Conservation (phyloP, 202 grass and related monocot species). For the Schoenoplectus triqueter region DNA sequence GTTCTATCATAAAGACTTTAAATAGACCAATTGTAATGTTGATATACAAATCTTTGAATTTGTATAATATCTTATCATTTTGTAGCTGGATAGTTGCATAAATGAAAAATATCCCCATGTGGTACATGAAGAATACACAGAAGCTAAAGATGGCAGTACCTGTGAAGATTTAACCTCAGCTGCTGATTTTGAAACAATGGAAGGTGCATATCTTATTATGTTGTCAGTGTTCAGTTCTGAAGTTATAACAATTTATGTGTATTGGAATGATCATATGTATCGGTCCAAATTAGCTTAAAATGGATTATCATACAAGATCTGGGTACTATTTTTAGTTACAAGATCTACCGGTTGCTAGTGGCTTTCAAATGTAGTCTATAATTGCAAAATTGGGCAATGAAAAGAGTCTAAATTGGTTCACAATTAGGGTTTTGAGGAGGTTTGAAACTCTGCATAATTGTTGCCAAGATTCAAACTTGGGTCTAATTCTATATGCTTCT, state of each 20-base stretch:
- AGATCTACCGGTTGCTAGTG: background rate
- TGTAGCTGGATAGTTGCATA: slow-evolving; percentile 58
- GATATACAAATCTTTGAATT: background rate
- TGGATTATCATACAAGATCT: background rate
- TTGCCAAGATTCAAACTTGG: background rate
- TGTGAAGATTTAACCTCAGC: slow-evolving; percentile 47
- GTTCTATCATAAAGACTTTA: slow-evolving; percentile 4
- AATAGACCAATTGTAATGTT: slow-evolving; percentile 10
- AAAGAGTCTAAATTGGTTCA: background rate
- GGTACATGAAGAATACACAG: slow-evolving; percentile 70
- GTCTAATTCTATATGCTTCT: background rate
- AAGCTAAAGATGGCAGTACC: slow-evolving; percentile 47
- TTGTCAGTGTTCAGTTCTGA: slow-evolving; percentile 33
- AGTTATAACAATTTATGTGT: slow-evolving; percentile 7
- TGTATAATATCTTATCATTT: slow-evolving; percentile 38
- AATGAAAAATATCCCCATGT: slow-evolving; percentile 85
- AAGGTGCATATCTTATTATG: slow-evolving; percentile 54
- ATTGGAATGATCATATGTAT: background rate
- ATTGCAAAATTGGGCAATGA: background rate
- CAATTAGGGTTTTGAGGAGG: background rate
- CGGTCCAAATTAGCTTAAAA: background rate
- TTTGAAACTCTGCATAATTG: background rate
- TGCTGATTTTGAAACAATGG: slow-evolving; percentile 58
- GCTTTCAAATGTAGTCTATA: background rate
- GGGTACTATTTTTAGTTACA: background rate